A percentile compares a stretch with the other conserved stretches of the same genome.
Conservation (phyloP, 345 rosid genomes). For the Eucalyptus polyanthemos region DNA sequence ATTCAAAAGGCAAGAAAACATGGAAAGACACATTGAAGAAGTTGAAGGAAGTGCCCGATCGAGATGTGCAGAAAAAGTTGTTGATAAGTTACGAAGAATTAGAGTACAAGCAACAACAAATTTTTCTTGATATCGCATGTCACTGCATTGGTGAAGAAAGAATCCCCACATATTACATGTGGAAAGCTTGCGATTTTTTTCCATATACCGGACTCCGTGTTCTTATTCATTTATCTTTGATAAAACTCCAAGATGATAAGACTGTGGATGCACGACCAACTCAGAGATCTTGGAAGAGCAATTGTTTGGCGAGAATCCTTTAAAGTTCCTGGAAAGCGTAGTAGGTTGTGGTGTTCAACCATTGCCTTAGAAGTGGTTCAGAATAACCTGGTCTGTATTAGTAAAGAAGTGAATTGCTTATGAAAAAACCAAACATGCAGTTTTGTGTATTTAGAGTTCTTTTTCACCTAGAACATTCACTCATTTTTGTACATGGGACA, state of each 20-base stretch:
- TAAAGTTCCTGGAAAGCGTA: rapidly evolving
- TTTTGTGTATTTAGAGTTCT: not conserved
- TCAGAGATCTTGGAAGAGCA: not conserved
- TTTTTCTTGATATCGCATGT: not conserved
- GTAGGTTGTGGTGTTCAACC: not conserved
- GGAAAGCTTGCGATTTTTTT: not conserved
- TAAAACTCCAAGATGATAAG: not conserved
- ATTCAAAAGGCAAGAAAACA: not conserved
- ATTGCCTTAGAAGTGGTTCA: not conserved
- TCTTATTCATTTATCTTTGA: not conserved
- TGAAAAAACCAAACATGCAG: not conserved
- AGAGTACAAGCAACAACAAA: not conserved
- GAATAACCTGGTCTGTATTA: not conserved
- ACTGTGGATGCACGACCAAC: not conserved
- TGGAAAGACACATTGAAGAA: not conserved
- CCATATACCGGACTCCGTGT: rapidly evolving
- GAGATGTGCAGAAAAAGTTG: not conserved
- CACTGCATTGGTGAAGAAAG: not conserved
- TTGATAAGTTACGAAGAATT: not conserved
- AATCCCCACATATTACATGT: not conserved
- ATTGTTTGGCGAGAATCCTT: not conserved
- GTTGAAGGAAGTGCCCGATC: not conserved
- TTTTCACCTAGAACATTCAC: not conserved
- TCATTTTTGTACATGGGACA: not conserved
- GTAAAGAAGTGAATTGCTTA: not conserved